phyloP scores from a whole-genome alignment of 495 filamentous ascomycete genomes.

The Penicillium canescens region DNA sequence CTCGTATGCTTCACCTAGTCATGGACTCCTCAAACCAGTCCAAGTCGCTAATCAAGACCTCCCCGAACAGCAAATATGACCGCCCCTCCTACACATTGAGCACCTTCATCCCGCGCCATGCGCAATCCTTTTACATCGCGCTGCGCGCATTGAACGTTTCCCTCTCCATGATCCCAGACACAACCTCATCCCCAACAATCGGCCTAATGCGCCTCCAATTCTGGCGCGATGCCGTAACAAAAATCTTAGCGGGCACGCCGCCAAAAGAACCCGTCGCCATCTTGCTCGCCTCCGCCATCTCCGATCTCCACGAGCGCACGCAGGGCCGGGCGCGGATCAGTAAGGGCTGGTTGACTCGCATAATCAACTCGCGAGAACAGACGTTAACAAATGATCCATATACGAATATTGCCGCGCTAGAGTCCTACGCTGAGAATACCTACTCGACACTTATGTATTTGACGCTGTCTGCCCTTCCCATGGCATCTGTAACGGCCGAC shows the following conservation, averaged over 20 bases:
- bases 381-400: constrained; percentile 84
- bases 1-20: constrained; percentile 38
- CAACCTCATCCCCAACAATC: constrained; percentile 76
- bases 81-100: constrained; percentile 83
- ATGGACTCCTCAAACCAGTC: not conserved
- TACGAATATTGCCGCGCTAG: constrained; percentile 67
- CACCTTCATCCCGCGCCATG: constrained; percentile 71
- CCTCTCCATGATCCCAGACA: constrained; percentile 82
- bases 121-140: constrained; percentile 81
- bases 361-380: constrained; percentile 78
- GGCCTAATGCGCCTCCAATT: constrained; percentile 90
- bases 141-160: constrained; percentile 92
- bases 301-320: constrained; percentile 56
- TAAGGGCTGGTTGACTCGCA: constrained; percentile 76
- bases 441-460: constrained; percentile 94
- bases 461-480: constrained; percentile 72
- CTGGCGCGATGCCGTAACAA: constrained; percentile 83
- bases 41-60: constrained; percentile 7
- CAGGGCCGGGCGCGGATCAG: constrained; percentile 59
- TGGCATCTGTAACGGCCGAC: constrained; percentile 81
- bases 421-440: constrained; percentile 89
- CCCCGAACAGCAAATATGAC: constrained; percentile 67
- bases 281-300: constrained; percentile 70
- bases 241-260: constrained; percentile 68
- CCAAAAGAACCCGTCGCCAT: constrained; percentile 92